These are phyloP conservation scores for Amphicarpaea edgeworthii DNA, from an alignment of 306 rosid species.

Conservation along the genomic window DNA sequence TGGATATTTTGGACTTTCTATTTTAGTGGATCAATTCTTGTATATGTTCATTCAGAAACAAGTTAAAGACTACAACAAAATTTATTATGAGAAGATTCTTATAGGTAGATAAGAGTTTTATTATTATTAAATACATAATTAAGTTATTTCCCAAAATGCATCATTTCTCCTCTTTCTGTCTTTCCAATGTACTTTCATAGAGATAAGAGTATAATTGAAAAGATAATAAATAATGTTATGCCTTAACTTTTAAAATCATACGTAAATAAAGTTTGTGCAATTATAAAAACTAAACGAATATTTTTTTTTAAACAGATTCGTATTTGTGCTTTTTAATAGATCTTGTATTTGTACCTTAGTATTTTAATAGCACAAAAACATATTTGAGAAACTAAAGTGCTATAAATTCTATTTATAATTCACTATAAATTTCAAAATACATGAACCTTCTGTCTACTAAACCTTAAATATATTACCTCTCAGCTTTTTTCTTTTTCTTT, in stretches of 20 bases:
- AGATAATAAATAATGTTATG: neutral
- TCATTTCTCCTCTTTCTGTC: neutral
- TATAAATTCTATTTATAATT: constrained; percentile 30
- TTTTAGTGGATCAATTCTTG: constrained; percentile 23
- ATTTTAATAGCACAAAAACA: constrained; percentile 18
- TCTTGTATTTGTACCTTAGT: too few relatives aligned
- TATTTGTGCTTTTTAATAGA: too few relatives aligned
- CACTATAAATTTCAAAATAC: constrained; percentile 41
- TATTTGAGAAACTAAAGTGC: constrained; percentile 8
- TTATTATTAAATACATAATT: neutral
- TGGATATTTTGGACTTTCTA: neutral
- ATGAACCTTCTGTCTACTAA: constrained; percentile 16
- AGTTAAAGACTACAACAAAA: neutral
- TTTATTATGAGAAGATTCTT: neutral
- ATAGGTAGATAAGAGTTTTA: neutral
- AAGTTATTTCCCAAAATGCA: neutral
- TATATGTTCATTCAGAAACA: neutral
- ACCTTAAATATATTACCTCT: constrained; percentile 27
- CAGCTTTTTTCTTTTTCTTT: neutral
- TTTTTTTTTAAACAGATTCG: too few relatives aligned
- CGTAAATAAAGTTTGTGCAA: too few relatives aligned
- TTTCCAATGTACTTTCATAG: neutral
- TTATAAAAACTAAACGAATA: too few relatives aligned
- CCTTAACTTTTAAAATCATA: neutral
- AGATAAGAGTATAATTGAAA: neutral